Evolutionary conservation across 2,329 filamentous ascomycete species (phyloP).

Genomic region (Thelonectria rubi): DNA sequence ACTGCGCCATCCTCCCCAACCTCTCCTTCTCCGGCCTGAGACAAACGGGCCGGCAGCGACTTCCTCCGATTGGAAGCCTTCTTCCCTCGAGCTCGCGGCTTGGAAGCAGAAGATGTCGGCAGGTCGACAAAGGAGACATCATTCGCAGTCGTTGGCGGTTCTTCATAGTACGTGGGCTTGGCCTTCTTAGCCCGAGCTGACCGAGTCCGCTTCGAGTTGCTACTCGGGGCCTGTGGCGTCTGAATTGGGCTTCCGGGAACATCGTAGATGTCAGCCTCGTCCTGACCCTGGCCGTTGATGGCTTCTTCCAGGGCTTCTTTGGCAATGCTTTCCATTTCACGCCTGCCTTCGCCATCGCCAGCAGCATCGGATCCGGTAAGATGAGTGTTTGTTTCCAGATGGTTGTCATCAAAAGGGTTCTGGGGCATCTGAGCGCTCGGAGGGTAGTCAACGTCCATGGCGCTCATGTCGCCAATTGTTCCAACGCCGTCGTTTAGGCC

Average conservation of each 20-base stretch:
- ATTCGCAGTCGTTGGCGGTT: slow-evolving; percentile 38
- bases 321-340: slow-evolving; percentile 45
- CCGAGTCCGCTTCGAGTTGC: slow-evolving; percentile 41
- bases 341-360: slow-evolving; percentile 23
- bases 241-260: slow-evolving; percentile 38
- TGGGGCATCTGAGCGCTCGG: slow-evolving; percentile 21
- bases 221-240: slow-evolving; percentile 34
- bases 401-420: slow-evolving; percentile 16
- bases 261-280: slow-evolving; percentile 38
- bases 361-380: slow-evolving; percentile 20
- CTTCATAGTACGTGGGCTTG: slow-evolving; percentile 58
- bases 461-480: slow-evolving; percentile 21
- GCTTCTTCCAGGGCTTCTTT: slow-evolving; percentile 49
- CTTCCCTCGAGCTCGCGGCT: slow-evolving; percentile 44
- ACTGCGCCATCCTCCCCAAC: slow-evolving; percentile 25
- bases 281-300: slow-evolving; percentile 42
- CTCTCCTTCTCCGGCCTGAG: slow-evolving; percentile 30
- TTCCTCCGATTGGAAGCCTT: slow-evolving; percentile 41
- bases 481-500: slow-evolving; percentile 42
- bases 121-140: slow-evolving; percentile 38
- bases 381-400: slow-evolving; percentile 23
- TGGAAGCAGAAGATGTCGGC: slow-evolving; percentile 48
- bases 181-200: slow-evolving; percentile 57
- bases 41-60: slow-evolving; percentile 30
- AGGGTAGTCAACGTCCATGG: slow-evolving; percentile 39